Percentiles rank a stretch among this genome's conserved stretches.
These are phyloP conservation scores for Citeromyces siamensis DNA, from an alignment of 1,139 yeast genomes.

Conservation along the genomic window DNA sequence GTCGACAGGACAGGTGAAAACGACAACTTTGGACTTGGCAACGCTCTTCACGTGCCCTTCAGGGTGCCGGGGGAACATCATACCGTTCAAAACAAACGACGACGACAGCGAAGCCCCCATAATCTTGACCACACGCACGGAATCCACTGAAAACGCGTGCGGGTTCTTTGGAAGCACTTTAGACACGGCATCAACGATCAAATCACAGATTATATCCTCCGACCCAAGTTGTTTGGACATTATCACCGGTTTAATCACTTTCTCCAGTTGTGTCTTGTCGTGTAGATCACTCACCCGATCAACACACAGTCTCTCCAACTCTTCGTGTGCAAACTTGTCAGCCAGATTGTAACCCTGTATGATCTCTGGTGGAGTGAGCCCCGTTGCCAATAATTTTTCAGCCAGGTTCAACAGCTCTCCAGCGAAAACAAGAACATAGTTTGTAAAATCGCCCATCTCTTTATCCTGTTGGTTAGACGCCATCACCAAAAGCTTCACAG, in stretches of 20 bases:
- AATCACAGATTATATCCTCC: constrained; percentile 62
- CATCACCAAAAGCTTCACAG: constrained; percentile 91
- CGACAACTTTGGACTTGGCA: constrained; percentile 72
- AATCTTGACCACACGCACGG: constrained; percentile 87
- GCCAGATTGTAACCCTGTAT: constrained; percentile 86
- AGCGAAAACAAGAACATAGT: constrained; percentile 67
- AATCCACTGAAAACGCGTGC: constrained; percentile 68
- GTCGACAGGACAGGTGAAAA: constrained; percentile 89
- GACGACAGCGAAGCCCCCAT: constrained; percentile 79
- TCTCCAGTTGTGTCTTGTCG: constrained; percentile 45
- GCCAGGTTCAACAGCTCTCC: constrained; percentile 82
- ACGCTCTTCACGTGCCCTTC: constrained; percentile 76
- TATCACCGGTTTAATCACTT: constrained; percentile 77
- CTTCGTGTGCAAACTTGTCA: constrained; percentile 54
- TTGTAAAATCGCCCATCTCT: constrained; percentile 77
- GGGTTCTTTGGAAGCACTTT: constrained; percentile 59
- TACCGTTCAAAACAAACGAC: constrained; percentile 83
- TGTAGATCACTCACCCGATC: constrained; percentile 49
- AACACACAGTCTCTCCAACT: constrained; percentile 53
- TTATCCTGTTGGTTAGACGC: constrained; percentile 94
- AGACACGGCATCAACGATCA: constrained; percentile 82
- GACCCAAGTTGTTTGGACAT: constrained; percentile 90
- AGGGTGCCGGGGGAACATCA: constrained; percentile 97
- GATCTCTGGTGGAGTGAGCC: constrained; percentile 82
- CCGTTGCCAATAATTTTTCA: constrained; percentile 72